phyloP scores from a whole-genome alignment of 2,329 filamentous ascomycete genomes.

The Fusarium tuaranense region DNA sequence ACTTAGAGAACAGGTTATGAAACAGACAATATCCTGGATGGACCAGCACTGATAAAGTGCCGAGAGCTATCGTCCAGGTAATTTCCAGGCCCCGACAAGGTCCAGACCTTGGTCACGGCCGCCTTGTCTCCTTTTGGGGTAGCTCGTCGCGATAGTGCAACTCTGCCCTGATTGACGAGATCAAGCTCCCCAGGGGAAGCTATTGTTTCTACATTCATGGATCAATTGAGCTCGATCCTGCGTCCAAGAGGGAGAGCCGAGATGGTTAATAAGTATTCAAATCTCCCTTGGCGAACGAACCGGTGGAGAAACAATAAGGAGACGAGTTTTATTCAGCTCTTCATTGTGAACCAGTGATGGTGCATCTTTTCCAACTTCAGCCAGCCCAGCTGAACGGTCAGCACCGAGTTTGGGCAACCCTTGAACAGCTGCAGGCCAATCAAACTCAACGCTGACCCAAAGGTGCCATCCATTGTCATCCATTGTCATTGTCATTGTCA shows the following conservation, averaged over 20 bases:
- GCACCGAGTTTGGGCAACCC: slow-evolving; percentile 17
- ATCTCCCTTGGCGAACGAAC: slow-evolving; percentile 16
- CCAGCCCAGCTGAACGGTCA: slow-evolving; percentile 3
- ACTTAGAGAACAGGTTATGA: background rate
- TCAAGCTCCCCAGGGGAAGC: background rate
- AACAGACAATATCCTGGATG: background rate
- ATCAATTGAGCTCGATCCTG: slow-evolving; percentile 1
- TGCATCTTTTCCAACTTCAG: background rate
- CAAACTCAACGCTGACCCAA: slow-evolving; percentile 8
- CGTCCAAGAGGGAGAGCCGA: background rate
- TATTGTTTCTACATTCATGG: background rate
- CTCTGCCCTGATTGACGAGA: background rate
- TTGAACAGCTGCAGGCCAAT: slow-evolving; percentile 15
- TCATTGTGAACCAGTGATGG: background rate
- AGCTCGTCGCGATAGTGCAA: background rate
- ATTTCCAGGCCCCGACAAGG: background rate
- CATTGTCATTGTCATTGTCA: background rate
- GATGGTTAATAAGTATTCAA: slow-evolving; percentile 1
- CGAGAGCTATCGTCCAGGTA: background rate
- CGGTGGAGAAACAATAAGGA: slow-evolving; percentile 9
- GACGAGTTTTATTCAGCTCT: background rate
- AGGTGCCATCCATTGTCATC: slow-evolving; percentile 5
- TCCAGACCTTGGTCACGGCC: slow-evolving; percentile 2
- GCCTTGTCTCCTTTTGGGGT: slow-evolving; percentile 1
- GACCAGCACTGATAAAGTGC: background rate